Conservation (phyloP, 2,329 filamentous ascomycete species). For the Teratosphaeria epicoccoides region DNA sequence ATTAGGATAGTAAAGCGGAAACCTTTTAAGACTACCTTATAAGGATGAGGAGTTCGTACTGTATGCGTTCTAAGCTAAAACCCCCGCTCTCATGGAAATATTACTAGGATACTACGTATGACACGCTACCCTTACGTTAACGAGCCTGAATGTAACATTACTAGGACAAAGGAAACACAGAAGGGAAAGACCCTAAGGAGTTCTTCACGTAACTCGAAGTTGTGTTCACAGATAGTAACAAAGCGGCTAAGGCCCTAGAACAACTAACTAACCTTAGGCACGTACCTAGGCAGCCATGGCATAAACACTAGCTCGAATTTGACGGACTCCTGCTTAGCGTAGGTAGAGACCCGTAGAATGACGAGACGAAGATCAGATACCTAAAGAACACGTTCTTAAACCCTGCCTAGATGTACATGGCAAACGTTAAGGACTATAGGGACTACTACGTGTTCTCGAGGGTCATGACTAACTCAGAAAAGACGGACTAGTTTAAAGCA, state of each 20-base stretch:
- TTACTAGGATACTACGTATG: background rate
- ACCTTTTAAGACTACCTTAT: background rate
- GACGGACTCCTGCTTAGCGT: constrained; percentile 4
- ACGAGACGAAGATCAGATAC: constrained; percentile 3
- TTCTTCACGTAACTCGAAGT: constrained; percentile 7
- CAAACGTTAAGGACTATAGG: background rate
- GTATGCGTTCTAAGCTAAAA: background rate
- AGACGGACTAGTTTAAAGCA: constrained; percentile 3
- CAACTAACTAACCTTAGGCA: constrained; percentile 4
- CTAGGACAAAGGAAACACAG: constrained; percentile 1
- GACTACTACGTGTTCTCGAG: constrained; percentile 1
- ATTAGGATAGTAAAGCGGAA: background rate
- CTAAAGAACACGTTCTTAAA: constrained; percentile 3
- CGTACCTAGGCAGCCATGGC: constrained; percentile 2
- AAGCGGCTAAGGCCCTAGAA: constrained; percentile 5
- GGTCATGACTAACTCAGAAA: constrained; percentile 3
- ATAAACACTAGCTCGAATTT: constrained; percentile 11
- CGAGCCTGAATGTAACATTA: background rate
- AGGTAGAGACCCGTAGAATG: constrained; percentile 1
- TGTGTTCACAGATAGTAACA: constrained; percentile 9
- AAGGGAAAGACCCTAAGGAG: constrained; percentile 5
- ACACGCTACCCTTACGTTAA: background rate
- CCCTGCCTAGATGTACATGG: background rate
- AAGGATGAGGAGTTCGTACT: background rate
- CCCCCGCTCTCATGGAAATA: background rate